Evolutionary conservation across 1,139 yeast genomes (phyloP), one percentile per base, ranked within the genome.

Genomic region (Saccharomyces uvarum): DNA sequence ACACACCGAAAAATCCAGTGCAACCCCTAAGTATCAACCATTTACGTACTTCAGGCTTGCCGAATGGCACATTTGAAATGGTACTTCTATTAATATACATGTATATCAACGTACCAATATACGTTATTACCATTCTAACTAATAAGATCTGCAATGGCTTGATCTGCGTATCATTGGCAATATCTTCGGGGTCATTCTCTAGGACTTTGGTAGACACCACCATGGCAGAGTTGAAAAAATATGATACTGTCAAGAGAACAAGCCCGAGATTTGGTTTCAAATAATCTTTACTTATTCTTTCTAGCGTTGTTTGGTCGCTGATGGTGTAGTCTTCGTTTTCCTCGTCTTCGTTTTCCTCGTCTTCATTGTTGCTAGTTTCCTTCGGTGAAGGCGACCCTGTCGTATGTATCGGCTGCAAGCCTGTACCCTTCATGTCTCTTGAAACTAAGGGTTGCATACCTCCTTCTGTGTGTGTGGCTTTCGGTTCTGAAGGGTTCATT

Each of bases 101-200:
- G 64, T 82, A 84, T 2, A 73, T 57, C 51, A 82, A 61, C 58
- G 90, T 82, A 41, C 84, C 79, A 1, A 74, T 54, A 58, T 81
- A 80, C 0, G 97, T 90, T 57, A 88, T 78, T 31, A 73, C 57
- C 97, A 89, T 89, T 55, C 97, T 77, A 4, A 80, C 82, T 63
- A 87, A 80, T 47, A 90, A 73, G 53, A 88, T 85, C 69, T 88
- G 95, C 42, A 87, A 71, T 0, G 96, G 95, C 64, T 86, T 84
- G 60, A 88, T 78, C 47, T 53, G 53, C n/a, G 56, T 55, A 31
- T 56, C 60, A 5, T 61, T 65, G 2, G 44, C 41, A 14, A 54
- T 58, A 5, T 56, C 53, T 11, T 55, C 57, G 42, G 62, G 74
- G 61, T 85, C 87, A 1, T 86, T 80, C 57, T 84, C 87, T 51